Conservation (phyloP, 139 green algal genomes). For the Bryopsis sp. region DNA sequence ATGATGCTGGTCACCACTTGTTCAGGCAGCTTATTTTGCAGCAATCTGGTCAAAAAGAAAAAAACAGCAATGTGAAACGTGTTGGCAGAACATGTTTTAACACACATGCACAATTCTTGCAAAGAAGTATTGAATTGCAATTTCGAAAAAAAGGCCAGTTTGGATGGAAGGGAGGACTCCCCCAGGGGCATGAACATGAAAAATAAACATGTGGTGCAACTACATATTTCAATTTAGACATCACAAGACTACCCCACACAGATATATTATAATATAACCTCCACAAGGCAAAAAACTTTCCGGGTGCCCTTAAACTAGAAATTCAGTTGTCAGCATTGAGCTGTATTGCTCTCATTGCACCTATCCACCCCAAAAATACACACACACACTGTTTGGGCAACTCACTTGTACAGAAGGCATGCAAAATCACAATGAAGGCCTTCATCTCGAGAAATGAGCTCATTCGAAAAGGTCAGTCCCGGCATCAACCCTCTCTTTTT, state of each 20-base stretch:
- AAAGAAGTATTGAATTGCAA: too few species aligned
- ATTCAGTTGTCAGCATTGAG: conserved; percentile 8
- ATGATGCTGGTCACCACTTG: conserved; percentile 69
- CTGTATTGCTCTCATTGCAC: too few species aligned
- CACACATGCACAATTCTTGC: too few species aligned
- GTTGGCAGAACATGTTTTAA: too few species aligned
- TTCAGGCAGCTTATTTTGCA: conserved; percentile 67
- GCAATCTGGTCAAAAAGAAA: conserved; percentile 42
- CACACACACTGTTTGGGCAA: neutral
- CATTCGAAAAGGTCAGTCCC: conserved; percentile 97
- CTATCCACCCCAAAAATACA: too few species aligned
- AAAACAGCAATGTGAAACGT: neutral
- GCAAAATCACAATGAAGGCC: conserved; percentile 97
- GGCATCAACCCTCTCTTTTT: conserved; percentile 98
- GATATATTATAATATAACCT: neutral
- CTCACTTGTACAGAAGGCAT: conserved; percentile 83
- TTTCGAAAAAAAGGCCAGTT: too few species aligned
- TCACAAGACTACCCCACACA: neutral
- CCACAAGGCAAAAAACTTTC: neutral
- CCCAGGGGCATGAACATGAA: too few species aligned
- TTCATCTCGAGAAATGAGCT: conserved; percentile 96
- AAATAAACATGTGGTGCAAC: neutral
- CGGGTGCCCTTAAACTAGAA: neutral
- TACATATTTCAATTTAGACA: neutral
- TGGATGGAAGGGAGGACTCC: too few species aligned